Evolutionary conservation across 352 stramenopile species (phyloP).

Genomic region (Globisporangium spiculum): DNA sequence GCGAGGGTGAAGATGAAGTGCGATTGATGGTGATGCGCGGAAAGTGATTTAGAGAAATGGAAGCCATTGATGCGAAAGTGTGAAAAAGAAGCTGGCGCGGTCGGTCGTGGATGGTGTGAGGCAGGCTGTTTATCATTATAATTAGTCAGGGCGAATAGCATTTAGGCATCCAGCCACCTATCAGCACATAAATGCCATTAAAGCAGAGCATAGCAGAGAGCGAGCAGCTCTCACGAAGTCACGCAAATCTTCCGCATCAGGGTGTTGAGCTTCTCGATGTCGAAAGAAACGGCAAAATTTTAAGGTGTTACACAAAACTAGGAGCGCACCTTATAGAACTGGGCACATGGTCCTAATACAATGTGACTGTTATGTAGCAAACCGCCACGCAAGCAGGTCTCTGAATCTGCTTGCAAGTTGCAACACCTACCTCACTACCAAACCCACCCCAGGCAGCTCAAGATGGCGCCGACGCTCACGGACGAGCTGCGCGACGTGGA

Average conservation of each 20-base stretch:
- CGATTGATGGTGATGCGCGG: neutral
- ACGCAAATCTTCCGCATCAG: neutral
- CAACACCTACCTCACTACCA: neutral
- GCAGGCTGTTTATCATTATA: neutral
- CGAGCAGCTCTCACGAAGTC: neutral
- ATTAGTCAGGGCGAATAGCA: neutral
- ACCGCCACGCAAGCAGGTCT: conserved; percentile 2
- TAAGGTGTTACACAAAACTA: neutral
- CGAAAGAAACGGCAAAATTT: neutral
- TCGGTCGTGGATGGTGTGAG: neutral
- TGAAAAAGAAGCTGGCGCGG: neutral
- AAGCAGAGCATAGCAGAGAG: neutral
- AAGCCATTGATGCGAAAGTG: neutral
- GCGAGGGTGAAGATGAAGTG: conserved; percentile 1
- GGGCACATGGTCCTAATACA: neutral
- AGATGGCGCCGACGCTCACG: conserved; percentile 23
- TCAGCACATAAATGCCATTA: neutral
- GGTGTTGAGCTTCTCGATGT: neutral
- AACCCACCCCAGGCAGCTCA: conserved; percentile 9
- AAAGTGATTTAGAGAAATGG: neutral
- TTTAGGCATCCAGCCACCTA: neutral
- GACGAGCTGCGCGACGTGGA: conserved; percentile 60
- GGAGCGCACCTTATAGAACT: neutral
- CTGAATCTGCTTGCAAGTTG: neutral
- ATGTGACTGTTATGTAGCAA: neutral